phyloP scores from a whole-genome alignment of 345 rosid species.

The Mallotus nudiflorus region DNA sequence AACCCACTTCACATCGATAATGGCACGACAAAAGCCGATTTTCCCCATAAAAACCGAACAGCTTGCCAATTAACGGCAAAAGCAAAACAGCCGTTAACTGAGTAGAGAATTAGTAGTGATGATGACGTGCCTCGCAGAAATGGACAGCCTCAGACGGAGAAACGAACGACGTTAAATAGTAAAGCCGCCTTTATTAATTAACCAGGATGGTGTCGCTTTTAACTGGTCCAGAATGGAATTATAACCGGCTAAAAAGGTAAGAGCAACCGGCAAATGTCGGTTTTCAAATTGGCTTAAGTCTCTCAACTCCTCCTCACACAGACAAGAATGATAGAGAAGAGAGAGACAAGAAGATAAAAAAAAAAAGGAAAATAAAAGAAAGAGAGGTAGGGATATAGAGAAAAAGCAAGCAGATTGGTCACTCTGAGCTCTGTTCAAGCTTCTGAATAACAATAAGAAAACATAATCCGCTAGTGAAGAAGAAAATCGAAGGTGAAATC shows the following conservation, averaged over 20 bases:
- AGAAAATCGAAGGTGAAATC: no score
- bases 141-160: conserved; percentile 7
- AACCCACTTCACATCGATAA: conserved; percentile 33
- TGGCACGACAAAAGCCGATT: conserved; percentile 63
- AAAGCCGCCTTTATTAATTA: conserved; percentile 44
- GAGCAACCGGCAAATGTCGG: conserved; percentile 53
- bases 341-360: conserved; percentile 30
- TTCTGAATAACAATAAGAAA: no score
- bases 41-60: conserved; percentile 66
- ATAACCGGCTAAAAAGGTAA: conserved; percentile 32
- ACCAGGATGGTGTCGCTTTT: conserved; percentile 24
- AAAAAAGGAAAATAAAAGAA: conserved; percentile 21
- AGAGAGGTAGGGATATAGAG: conserved; percentile 24
- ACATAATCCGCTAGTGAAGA: no score
- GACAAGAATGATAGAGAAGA: conserved; percentile 27
- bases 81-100: conserved; percentile 45
- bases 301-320: conserved; percentile 20
- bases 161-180: conserved; percentile 43
- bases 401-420: conserved; percentile 14
- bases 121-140: no score
- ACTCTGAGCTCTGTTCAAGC: no score
- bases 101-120: no score
- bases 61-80: conserved; percentile 46
- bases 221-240: conserved; percentile 29
- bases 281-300: conserved; percentile 52